Evolutionary conservation across 352 stramenopile genomes (phyloP).

Genomic region (Pilasporangium apinafurcum): DNA sequence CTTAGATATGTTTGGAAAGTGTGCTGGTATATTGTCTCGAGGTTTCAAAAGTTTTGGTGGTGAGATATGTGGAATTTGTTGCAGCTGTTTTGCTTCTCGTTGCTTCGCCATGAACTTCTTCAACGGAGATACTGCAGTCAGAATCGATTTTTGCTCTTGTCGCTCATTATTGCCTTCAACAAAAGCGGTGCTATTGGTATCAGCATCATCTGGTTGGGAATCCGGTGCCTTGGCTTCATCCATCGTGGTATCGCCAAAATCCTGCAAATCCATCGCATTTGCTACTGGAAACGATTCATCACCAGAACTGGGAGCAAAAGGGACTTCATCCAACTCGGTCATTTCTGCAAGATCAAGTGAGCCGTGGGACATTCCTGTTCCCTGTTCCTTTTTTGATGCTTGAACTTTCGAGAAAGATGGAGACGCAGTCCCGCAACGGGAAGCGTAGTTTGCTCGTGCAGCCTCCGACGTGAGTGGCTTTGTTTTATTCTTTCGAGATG

Average conservation of each 20-base stretch:
- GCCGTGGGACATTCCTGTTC: too few species aligned
- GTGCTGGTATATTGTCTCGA: background rate
- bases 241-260: slow-evolving; percentile 21
- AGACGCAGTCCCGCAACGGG: too few species aligned
- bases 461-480: too few species aligned
- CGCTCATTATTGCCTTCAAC: background rate
- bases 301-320: too few species aligned
- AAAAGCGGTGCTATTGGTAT: background rate
- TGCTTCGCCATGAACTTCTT: slow-evolving; percentile 23
- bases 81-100: slow-evolving; percentile 2
- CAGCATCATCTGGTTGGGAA: slow-evolving; percentile 2
- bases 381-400: too few species aligned
- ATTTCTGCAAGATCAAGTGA: too few species aligned
- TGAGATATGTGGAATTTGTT: slow-evolving; percentile 12
- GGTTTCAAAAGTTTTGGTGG: slow-evolving; percentile 4
- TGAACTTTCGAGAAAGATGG: too few species aligned
- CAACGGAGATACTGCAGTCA: slow-evolving; percentile 1
- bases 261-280: background rate
- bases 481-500: too few species aligned
- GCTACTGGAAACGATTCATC: too few species aligned
- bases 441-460: too few species aligned
- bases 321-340: too few species aligned
- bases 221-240: slow-evolving; percentile 20
- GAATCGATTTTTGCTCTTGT: background rate
- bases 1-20: background rate